Evolutionary conservation across 345 rosid species (phyloP).

Genomic region (Conringia planisiliqua): DNA sequence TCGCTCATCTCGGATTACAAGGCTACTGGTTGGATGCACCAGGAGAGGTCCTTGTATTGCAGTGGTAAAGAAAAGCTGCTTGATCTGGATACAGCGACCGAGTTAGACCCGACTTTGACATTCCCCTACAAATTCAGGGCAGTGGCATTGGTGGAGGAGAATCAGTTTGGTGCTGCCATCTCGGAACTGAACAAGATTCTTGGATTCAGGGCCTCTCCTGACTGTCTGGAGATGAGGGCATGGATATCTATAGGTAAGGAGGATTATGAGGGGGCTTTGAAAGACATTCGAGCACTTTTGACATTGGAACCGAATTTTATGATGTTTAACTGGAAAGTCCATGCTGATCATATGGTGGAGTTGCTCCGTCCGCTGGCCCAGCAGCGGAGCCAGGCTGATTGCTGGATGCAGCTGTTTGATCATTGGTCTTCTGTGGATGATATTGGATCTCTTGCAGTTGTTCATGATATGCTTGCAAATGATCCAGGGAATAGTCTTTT

Average conservation of each 20-base stretch:
- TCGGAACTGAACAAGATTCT: slow-evolving; percentile 75
- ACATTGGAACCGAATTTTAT: slow-evolving; percentile 76
- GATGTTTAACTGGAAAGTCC: slow-evolving; percentile 72
- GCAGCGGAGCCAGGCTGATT: slow-evolving; percentile 83
- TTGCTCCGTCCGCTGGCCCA: slow-evolving; percentile 66
- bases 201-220: slow-evolving; percentile 74
- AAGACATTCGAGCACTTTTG: slow-evolving; percentile 77
- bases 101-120: slow-evolving; percentile 80
- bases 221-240: slow-evolving; percentile 85
- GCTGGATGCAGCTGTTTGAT: slow-evolving; percentile 96
- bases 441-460: slow-evolving; percentile 90
- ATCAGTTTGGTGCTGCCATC: slow-evolving; percentile 63
- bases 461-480: slow-evolving; percentile 82
- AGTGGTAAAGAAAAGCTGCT: slow-evolving; percentile 63
- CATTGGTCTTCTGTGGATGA: slow-evolving; percentile 96
- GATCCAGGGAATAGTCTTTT: slow-evolving; percentile 89
- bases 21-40: slow-evolving; percentile 91
- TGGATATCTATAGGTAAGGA: slow-evolving; percentile 75
- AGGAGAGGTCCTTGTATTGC: slow-evolving; percentile 83
- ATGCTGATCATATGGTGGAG: slow-evolving; percentile 69
- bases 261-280: slow-evolving; percentile 78
- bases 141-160: slow-evolving; percentile 65
- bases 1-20: slow-evolving; percentile 54
- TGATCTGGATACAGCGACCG: slow-evolving; percentile 69
- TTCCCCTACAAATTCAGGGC: slow-evolving; percentile 88